A percentile compares a stretch with the other conserved stretches of the same genome.
phyloP scores from a whole-genome alignment of 192 early-diverging fungal genomes.

The Rhizophagus prolifer region DNA sequence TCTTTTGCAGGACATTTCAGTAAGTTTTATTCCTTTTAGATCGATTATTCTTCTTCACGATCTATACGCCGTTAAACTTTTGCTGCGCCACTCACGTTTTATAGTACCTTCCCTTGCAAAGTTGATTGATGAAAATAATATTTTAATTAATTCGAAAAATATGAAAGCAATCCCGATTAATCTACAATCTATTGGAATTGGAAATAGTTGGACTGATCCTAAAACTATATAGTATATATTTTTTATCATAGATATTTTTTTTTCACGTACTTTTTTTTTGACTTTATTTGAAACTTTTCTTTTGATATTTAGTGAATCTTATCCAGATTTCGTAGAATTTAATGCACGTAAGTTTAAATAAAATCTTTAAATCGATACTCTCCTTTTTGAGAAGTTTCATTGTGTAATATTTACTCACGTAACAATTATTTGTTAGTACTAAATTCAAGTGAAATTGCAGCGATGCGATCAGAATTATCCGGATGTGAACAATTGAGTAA shows the following conservation, averaged over 20 bases:
- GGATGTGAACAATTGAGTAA: not conserved
- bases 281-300: not conserved
- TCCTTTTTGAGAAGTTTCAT: too few species aligned
- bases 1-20: conserved; percentile 54
- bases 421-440: conserved; percentile 37
- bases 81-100: not conserved
- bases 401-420: not conserved
- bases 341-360: not conserved
- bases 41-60: conserved; percentile 28
- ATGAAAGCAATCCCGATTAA: conserved; percentile 30
- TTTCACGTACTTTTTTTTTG: not conserved
- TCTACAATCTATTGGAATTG: conserved; percentile 51
- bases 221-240: conserved; percentile 37
- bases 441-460: conserved; percentile 55
- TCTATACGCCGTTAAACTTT: too few species aligned
- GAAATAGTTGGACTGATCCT: conserved; percentile 54
- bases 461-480: conserved; percentile 34
- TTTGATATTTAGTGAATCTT: not conserved
- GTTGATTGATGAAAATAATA: conserved; percentile 26
- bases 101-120: conserved; percentile 41
- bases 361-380: too few species aligned
- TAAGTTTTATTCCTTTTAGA: not conserved
- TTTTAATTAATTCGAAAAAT: not conserved
- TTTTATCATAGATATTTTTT: not conserved
- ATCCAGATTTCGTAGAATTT: not conserved